phyloP scores from a whole-genome alignment of 305 asterid species.

The Fraxinus velutina region DNA sequence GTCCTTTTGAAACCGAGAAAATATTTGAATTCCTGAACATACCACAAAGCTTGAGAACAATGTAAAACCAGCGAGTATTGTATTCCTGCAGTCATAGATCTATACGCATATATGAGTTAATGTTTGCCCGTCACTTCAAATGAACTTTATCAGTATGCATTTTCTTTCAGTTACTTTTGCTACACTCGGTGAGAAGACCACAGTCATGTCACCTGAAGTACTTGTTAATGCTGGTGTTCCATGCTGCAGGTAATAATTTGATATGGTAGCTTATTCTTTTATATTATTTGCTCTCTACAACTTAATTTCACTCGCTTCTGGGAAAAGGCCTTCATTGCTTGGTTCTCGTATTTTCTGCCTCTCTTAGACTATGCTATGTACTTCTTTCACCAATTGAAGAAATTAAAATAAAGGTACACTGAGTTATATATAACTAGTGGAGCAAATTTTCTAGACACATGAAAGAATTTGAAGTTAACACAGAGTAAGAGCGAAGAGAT shows the following conservation, averaged over 20 bases:
- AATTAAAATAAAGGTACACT: background rate
- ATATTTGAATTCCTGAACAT: background rate
- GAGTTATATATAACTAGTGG: background rate
- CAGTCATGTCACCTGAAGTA: conserved; percentile 99
- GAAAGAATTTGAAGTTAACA: background rate
- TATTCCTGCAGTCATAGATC: background rate
- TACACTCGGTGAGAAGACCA: conserved; percentile 97
- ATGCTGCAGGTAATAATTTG: conserved; percentile 88
- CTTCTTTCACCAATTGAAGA: background rate
- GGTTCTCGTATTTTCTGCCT: background rate
- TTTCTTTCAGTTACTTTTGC: conserved; percentile 86
- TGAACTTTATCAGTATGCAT: conserved; percentile 27
- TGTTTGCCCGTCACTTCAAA: background rate
- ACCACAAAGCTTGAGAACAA: background rate
- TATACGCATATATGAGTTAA: background rate
- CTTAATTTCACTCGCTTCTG: conserved; percentile 4
- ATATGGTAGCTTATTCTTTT: conserved; percentile 24
- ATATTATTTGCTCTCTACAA: conserved; percentile 17
- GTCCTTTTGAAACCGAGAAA: background rate
- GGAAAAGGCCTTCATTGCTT: background rate
- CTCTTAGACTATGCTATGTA: background rate
- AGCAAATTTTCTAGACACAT: background rate
- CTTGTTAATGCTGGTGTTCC: conserved; percentile 92
- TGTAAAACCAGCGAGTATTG: background rate
- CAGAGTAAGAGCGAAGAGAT: background rate